Conservation (phyloP, 78 protist genomes). For the Dictyostelium intermedium region DNA sequence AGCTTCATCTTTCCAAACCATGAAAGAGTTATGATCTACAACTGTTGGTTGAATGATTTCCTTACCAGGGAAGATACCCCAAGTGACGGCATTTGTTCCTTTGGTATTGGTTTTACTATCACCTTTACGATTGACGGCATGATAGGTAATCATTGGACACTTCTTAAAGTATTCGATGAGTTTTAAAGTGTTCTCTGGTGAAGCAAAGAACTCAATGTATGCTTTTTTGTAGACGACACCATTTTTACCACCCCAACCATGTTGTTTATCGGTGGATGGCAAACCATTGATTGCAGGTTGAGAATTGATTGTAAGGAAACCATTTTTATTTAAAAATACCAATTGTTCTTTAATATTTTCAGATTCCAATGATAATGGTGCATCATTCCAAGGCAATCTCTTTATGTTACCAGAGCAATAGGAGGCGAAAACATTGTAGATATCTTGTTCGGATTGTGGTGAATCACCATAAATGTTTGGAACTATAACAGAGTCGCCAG, state of each 20-base stretch:
- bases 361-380: constrained; percentile 89
- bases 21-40: constrained; percentile 90
- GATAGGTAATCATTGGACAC: constrained; percentile 84
- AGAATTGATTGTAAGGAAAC: constrained; percentile 94
- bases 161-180: constrained; percentile 22
- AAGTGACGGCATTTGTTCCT: constrained; percentile 92
- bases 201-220: constrained; percentile 94
- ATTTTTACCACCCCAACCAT: constrained; percentile 97
- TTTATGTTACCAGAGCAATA: constrained; percentile 63
- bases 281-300: constrained; percentile 97
- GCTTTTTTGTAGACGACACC: constrained; percentile 97
- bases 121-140: constrained; percentile 85
- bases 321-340: constrained; percentile 78
- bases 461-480: constrained; percentile 49
- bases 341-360: constrained; percentile 70
- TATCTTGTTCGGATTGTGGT: constrained; percentile 42
- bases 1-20: constrained; percentile 96
- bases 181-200: constrained; percentile 66
- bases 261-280: constrained; percentile 80
- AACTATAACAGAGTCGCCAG: not conserved
- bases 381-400: constrained; percentile 82
- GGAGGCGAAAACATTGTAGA: constrained; percentile 75
- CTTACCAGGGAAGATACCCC: constrained; percentile 98
- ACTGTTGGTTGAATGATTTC: constrained; percentile 97
- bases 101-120: constrained; percentile 29